phyloP scores from a whole-genome alignment of 495 filamentous ascomycete species.

The Penicillium fimorum region DNA sequence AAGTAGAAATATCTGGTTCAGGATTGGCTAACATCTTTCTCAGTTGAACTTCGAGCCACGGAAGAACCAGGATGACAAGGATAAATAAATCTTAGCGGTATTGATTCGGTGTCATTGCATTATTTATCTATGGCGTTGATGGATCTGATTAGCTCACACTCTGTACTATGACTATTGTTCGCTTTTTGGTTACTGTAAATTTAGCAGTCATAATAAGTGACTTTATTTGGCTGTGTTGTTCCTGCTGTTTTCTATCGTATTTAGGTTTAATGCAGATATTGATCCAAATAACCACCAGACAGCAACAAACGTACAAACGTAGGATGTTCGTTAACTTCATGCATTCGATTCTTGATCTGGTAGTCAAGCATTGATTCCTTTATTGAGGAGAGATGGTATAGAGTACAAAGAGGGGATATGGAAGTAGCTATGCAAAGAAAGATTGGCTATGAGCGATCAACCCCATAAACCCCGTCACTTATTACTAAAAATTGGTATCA shows the following conservation, averaged over 20 bases:
- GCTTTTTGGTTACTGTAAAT: not conserved
- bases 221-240: not conserved
- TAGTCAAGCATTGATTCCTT: slow-evolving; percentile 16
- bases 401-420: slow-evolving; percentile 27
- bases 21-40: slow-evolving; percentile 3
- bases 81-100: slow-evolving; percentile 12
- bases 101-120: not conserved
- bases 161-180: slow-evolving; percentile 1
- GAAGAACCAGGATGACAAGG: slow-evolving; percentile 54
- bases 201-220: not conserved
- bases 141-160: not conserved
- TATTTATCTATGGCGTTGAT: not conserved
- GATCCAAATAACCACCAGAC: not conserved
- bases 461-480: slow-evolving; percentile 5
- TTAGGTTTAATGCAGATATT: not conserved
- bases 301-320: not conserved
- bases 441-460: not conserved
- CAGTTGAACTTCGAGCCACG: slow-evolving; percentile 77
- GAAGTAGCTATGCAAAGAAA: slow-evolving; percentile 23
- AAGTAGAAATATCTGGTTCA: not conserved
- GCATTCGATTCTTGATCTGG: slow-evolving; percentile 8
- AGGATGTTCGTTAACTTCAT: slow-evolving; percentile 1
- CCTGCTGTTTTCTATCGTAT: not conserved
- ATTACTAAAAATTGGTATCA: slow-evolving; percentile 8
- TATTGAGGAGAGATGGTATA: slow-evolving; percentile 32